Evolutionary conservation across 768 basidiomycete species (phyloP), one percentile per base, ranked within the genome.

Genomic region (Hericium rajendrae): DNA sequence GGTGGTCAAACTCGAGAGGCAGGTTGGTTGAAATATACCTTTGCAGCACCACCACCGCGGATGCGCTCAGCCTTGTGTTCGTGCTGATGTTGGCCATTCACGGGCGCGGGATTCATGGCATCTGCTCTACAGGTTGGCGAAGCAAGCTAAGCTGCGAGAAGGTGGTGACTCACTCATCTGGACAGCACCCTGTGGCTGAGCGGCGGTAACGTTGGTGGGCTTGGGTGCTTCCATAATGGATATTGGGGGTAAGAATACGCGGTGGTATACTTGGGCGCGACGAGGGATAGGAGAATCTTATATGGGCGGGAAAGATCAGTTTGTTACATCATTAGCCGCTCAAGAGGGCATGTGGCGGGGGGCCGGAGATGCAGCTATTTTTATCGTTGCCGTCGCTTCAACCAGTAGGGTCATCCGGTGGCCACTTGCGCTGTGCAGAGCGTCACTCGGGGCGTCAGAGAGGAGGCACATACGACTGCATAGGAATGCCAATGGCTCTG

Each of bases 21-120:
- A 22, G 37, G 18, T 41, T 28, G 18, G 26, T 53, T 53, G 16
- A 41, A 28, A 57, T 61, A 54, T 58, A 85, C 85, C 78, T 80
- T 86, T 32, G 65, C 85, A 49, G 80, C 85, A 59, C 86, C 86
- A 65, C 83, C 86, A 59, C 87, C 87, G 56, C 87, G 82, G 51
- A 88, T 67, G 59, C 85, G 82, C 55, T 74, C 75, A 4, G 82
- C 79, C 62, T 76, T 78, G 58, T 70, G 72, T 57, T 78, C 72
- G 52, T 66, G 61, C n/a, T 60, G 50, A 54, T 60, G 72, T 52
- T 74, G 70, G 9, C 71, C 66, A 20, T 60, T 67, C 48, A 66
- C 59, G 26, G 72, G 67, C 62, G 75, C 67, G 20, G 75, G 70
- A 15, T 73, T 77, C 72, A 78, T 75, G 5, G 74, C 73, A 62